Evolutionary conservation across 176 grass and related monocot species (phyloP).

Genomic region (Carex cristatella): DNA sequence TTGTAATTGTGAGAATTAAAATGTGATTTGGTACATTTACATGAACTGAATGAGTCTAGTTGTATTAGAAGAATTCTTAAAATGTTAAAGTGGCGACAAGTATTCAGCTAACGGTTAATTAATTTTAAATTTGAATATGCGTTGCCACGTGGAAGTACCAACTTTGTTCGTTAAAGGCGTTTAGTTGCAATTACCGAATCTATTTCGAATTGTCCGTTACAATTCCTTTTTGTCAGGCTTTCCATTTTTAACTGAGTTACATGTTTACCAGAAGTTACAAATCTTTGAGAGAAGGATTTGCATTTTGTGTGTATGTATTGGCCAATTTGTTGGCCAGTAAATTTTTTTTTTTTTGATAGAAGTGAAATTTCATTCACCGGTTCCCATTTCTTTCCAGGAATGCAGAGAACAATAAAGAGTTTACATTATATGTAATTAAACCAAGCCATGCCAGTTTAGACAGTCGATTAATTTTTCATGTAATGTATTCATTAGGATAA

Average conservation of each 20-base stretch:
- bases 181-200: background rate
- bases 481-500: background rate
- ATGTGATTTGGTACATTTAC: background rate
- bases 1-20: background rate
- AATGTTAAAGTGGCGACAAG: background rate
- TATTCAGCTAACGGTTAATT: background rate
- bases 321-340: background rate
- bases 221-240: background rate
- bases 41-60: background rate
- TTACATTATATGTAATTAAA: background rate
- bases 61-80: background rate
- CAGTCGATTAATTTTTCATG: constrained; percentile 7
- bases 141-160: background rate
- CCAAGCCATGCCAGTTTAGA: background rate
- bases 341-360: background rate
- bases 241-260: background rate
- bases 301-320: background rate
- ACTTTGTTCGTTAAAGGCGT: background rate
- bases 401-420: too few relatives aligned
- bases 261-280: background rate
- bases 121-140: background rate
- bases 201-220: background rate
- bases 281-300: background rate
- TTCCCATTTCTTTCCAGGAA: too few relatives aligned
- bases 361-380: too few relatives aligned